Conservation (phyloP, 1,284 basidiomycete species). For the Leccinum griseonigrum region DNA sequence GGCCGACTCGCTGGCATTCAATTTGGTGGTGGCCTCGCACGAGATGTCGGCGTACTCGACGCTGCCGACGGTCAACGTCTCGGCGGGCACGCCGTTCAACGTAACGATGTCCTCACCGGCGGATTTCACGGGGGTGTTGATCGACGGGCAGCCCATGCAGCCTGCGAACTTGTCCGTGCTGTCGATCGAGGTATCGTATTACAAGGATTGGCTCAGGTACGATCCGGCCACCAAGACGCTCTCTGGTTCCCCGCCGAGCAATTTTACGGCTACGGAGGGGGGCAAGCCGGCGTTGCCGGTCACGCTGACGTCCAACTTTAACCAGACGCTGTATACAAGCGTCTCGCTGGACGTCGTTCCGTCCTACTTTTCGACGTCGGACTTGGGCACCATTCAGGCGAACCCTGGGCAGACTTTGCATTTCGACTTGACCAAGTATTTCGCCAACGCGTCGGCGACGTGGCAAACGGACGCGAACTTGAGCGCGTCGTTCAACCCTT, state of each 20-base stretch:
- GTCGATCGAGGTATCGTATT: constrained; percentile 54
- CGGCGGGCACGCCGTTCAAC: constrained; percentile 52
- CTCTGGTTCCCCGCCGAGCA: constrained; percentile 57
- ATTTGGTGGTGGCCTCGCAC: constrained; percentile 58
- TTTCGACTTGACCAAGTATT: constrained; percentile 50
- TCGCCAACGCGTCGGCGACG: constrained; percentile 41
- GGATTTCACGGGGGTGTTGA: constrained; percentile 58
- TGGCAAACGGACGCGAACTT: constrained; percentile 45
- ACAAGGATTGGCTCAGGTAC: constrained; percentile 64
- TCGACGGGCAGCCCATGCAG: constrained; percentile 59
- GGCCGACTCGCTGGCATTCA: constrained; percentile 49
- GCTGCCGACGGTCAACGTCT: constrained; percentile 67
- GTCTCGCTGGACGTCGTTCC: constrained; percentile 63
- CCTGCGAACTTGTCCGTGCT: constrained; percentile 51
- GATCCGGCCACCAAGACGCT: constrained; percentile 54
- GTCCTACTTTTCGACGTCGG: constrained; percentile 63
- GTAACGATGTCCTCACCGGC: constrained; percentile 54
- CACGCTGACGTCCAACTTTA: constrained; percentile 57
- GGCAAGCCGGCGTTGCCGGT: constrained; percentile 51
- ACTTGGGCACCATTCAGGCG: constrained; percentile 54
- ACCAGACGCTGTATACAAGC: constrained; percentile 63
- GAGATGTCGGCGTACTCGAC: constrained; percentile 53
- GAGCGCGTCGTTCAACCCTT: constrained; percentile 51
- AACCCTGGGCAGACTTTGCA: constrained; percentile 44
- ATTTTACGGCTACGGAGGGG: constrained; percentile 27